Percentiles rank a stretch among this genome's conserved stretches.
Conservation (phyloP, 306 rosid species). For the Hippophae gyantsensis region DNA sequence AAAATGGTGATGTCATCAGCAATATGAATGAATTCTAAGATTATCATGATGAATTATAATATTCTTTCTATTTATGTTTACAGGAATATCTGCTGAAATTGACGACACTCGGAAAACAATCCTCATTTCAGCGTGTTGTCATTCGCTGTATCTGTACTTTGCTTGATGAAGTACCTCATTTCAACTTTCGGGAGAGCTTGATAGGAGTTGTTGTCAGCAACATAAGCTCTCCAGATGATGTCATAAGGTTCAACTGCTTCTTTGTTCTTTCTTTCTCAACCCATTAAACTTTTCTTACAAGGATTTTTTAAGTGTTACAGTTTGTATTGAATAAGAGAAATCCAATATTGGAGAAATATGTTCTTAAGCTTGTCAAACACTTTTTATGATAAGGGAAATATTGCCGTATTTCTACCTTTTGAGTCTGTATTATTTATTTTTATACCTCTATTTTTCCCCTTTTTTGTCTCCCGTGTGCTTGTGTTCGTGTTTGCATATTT, state of each 20-base stretch:
- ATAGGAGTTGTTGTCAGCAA: constrained; percentile 56
- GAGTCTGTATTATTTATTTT: too few species aligned
- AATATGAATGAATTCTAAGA: background rate
- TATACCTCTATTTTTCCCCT: too few species aligned
- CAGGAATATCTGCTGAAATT: constrained; percentile 81
- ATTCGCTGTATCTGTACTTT: constrained; percentile 70
- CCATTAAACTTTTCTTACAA: background rate
- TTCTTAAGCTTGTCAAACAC: too few species aligned
- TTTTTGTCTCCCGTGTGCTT: too few species aligned
- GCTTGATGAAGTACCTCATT: constrained; percentile 84
- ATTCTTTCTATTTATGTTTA: constrained; percentile 4
- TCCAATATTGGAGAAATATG: too few species aligned
- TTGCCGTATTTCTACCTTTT: too few species aligned
- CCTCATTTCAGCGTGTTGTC: constrained; percentile 56
- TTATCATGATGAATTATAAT: constrained; percentile 5
- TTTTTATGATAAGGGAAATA: too few species aligned
- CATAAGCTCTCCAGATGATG: constrained; percentile 56
- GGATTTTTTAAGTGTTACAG: background rate
- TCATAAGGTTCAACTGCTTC: constrained; percentile 56
- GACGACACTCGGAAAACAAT: constrained; percentile 50
- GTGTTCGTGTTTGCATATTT: too few species aligned
- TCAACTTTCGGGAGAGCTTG: constrained; percentile 80
- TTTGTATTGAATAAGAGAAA: background rate
- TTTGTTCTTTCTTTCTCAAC: background rate
- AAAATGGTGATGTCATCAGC: background rate